These are phyloP conservation scores for Lactarius indigo DNA, from an alignment of 768 basidiomycete genomes.

Conservation along the genomic window DNA sequence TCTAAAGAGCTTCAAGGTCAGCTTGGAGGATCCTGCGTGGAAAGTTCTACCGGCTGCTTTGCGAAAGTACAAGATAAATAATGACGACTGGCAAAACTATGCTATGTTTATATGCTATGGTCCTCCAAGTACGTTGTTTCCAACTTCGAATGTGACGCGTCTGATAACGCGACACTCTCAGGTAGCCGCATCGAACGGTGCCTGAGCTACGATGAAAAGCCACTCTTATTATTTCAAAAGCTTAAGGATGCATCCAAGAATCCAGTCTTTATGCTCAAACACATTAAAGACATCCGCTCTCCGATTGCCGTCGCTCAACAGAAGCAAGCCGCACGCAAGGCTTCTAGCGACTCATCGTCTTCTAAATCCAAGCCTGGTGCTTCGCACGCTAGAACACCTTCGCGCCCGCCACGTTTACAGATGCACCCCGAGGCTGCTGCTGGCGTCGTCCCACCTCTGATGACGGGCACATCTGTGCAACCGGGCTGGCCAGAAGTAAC, in stretches of 20 bases:
- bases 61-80: conserved; percentile 98
- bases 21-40: conserved; percentile 96
- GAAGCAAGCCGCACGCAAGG: conserved; percentile 89
- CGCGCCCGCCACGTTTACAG: conserved; percentile 66
- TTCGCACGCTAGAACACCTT: conserved; percentile 33
- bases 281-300: conserved; percentile 94
- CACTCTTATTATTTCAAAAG: conserved; percentile 92
- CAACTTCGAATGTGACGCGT: background rate
- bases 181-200: conserved; percentile 87
- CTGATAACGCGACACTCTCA: conserved; percentile 28
- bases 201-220: conserved; percentile 96
- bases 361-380: conserved; percentile 35
- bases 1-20: conserved; percentile 95
- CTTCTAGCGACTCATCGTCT: conserved; percentile 39
- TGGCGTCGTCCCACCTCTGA: conserved; percentile 42
- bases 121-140: conserved; percentile 59
- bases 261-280: conserved; percentile 98
- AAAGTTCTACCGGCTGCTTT: conserved; percentile 97
- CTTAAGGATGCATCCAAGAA: conserved; percentile 97
- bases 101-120: conserved; percentile 99
- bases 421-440: conserved; percentile 55
- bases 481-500: conserved; percentile 74
- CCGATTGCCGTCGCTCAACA: conserved; percentile 96
- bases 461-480: conserved; percentile 54
- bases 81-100: conserved; percentile 98